A percentile compares a stretch with the other conserved stretches of the same genome.
Conservation (phyloP, 2,329 filamentous ascomycete genomes). For the Nothomitra cinnamomea region DNA sequence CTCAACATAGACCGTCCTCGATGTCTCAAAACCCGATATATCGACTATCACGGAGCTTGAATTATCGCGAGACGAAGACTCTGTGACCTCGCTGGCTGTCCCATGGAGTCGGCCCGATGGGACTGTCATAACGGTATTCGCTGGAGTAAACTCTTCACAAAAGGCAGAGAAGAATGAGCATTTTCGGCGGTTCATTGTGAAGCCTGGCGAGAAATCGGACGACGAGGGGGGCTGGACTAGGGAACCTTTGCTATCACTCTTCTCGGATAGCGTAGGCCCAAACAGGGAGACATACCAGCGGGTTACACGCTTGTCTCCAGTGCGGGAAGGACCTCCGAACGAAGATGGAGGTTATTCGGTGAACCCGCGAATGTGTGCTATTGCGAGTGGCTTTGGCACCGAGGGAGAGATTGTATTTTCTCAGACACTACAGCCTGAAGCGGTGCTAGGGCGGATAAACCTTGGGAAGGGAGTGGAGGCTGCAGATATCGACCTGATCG, state of each 20-base stretch:
- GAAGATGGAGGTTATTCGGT: slow-evolving; percentile 16
- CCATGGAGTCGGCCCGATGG: slow-evolving; percentile 41
- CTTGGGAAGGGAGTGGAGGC: slow-evolving; percentile 34
- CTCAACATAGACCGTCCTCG: slow-evolving; percentile 33
- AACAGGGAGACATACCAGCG: slow-evolving; percentile 44
- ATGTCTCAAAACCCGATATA: slow-evolving; percentile 49
- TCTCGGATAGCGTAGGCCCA: slow-evolving; percentile 18
- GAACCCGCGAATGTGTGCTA: slow-evolving; percentile 49
- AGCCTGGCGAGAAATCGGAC: slow-evolving; percentile 26
- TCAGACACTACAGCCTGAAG: slow-evolving; percentile 38
- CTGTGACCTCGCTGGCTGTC: slow-evolving; percentile 64
- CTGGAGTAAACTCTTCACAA: slow-evolving; percentile 73
- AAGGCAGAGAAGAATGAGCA: slow-evolving; percentile 68
- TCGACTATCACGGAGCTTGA: slow-evolving; percentile 54
- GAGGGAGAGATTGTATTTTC: slow-evolving; percentile 69
- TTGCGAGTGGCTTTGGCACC: slow-evolving; percentile 61
- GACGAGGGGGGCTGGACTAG: slow-evolving; percentile 22
- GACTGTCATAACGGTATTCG: slow-evolving; percentile 39
- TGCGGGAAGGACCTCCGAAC: slow-evolving; percentile 25
- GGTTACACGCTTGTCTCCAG: slow-evolving; percentile 38
- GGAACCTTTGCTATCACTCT: slow-evolving; percentile 25
- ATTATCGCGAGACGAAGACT: slow-evolving; percentile 73
- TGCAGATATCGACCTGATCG: slow-evolving; percentile 27
- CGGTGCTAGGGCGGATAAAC: slow-evolving; percentile 34
- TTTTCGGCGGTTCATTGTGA: slow-evolving; percentile 57